Base-by-base conservation (phyloP, 78 protist species). In the Dictyostelium capitatum region DNA sequence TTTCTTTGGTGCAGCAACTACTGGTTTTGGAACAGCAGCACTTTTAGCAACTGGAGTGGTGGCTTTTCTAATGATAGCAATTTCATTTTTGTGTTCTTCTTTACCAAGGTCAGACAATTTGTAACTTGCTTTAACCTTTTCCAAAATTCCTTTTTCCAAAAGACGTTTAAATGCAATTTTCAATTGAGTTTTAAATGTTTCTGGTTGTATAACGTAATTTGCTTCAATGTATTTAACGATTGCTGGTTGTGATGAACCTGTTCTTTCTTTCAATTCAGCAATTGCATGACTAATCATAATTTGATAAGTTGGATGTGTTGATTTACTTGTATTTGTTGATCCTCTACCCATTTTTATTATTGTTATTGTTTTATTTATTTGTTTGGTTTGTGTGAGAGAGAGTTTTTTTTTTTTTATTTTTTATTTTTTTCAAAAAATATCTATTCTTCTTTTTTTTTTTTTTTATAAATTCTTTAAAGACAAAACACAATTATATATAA, bases 221-320 rank as follows among this genome's bases (percentile, higher is more conserved):
- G 50, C 37, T 59, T 84, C 91, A 51, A 84, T 74, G 53, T 47
- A 84, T 62, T 84, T 84, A 10, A 17, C 41, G 74, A 84, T 84
- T 43, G 91, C 91, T n/a, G n/a, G 56, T 14, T 51, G 15, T 6
- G 91, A 84, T 10, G 91, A 74, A 41, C 91, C 91, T 23, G 75
- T 57, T n/a, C 91, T 28, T 11, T 74, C 82, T 37, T 43, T 59
- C 23, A 30, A 74, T 23, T 51, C 65, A 6, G 23, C 82, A 28
- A 84, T 84, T 15, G 91, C 91, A 17, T 19, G 25, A 14, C 54
- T 28, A 37, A 84, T 84, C 91, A 84, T 84, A 43, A 32, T 75
- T 20, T 48, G 67, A 28, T 84, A 84, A 28, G 91, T n/a, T 72
- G 91, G 91, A 43, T 74, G 82, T 59, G 6, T 59, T n/a, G 75